phyloP scores from a whole-genome alignment of 2,329 filamentous ascomycete species.

The Colletotrichum agaves region DNA sequence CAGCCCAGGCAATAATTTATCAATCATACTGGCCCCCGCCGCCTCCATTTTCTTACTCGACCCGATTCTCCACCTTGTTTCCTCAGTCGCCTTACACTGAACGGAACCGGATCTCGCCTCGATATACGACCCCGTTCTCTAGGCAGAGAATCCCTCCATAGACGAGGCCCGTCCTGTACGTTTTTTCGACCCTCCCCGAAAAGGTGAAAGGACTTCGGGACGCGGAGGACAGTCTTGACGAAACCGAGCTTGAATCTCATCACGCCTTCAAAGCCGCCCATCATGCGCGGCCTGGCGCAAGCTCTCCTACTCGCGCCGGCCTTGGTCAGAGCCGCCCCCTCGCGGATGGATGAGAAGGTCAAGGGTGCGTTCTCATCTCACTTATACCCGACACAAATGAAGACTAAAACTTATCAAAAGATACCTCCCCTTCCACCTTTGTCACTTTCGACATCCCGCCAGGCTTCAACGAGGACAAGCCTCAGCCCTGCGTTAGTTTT shows the following conservation, averaged over 20 bases:
- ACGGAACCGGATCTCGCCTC: background rate
- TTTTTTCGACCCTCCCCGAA: background rate
- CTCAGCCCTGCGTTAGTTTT: conserved; percentile 21
- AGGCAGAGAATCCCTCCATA: conserved; percentile 13
- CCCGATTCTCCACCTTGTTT: background rate
- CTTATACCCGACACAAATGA: background rate
- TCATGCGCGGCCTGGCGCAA: conserved; percentile 34
- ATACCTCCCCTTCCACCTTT: conserved; percentile 31
- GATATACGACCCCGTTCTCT: background rate
- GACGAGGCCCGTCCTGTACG: background rate
- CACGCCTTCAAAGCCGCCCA: conserved; percentile 5
- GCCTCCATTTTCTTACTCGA: background rate
- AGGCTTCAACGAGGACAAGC: conserved; percentile 27
- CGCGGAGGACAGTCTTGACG: background rate
- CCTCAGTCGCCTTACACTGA: background rate
- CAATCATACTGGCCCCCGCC: conserved; percentile 3
- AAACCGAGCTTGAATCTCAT: background rate
- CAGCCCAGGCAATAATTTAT: conserved; percentile 19
- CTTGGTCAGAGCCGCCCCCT: conserved; percentile 45
- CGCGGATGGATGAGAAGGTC: conserved; percentile 22
- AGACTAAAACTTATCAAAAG: background rate
- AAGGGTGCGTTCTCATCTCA: background rate
- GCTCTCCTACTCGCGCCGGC: conserved; percentile 49
- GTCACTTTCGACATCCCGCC: conserved; percentile 36
- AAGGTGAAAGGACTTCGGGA: background rate